Evolutionary conservation across 1,139 yeast species (phyloP).

Genomic region (Suhomyces ambrosiae): DNA sequence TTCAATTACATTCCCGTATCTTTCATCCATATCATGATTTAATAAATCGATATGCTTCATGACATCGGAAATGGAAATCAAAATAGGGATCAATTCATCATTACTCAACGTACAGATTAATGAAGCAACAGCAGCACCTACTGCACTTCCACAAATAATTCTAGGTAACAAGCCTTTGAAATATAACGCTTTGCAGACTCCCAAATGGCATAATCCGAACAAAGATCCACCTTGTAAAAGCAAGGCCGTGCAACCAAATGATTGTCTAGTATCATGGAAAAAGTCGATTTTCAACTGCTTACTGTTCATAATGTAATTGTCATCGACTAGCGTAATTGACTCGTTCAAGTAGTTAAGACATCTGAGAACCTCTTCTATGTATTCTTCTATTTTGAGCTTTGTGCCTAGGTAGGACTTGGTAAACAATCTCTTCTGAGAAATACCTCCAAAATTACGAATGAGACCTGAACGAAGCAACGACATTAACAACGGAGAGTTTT

Average conservation of each 20-base stretch:
- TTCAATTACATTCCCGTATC: conserved; percentile 67
- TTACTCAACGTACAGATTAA: conserved; percentile 71
- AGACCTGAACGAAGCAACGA: conserved; percentile 80
- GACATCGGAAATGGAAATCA: conserved; percentile 49
- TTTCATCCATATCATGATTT: conserved; percentile 61
- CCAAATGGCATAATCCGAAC: conserved; percentile 90
- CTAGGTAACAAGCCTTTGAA: conserved; percentile 75
- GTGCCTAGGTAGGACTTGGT: conserved; percentile 87
- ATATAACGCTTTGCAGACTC: conserved; percentile 82
- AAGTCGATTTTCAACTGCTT: conserved; percentile 74
- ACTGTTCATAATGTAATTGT: conserved; percentile 47
- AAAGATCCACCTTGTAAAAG: conserved; percentile 92
- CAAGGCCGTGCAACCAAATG: conserved; percentile 88
- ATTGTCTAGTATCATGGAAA: conserved; percentile 87
- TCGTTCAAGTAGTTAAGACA: conserved; percentile 62
- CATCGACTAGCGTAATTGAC: conserved; percentile 32
- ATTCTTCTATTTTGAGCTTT: conserved; percentile 83
- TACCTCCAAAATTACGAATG: conserved; percentile 88
- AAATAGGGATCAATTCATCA: conserved; percentile 54
- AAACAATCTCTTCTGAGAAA: conserved; percentile 76
- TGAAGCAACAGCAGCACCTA: conserved; percentile 92
- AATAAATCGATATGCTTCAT: conserved; percentile 51
- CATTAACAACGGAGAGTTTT: conserved; percentile 61
- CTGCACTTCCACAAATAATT: conserved; percentile 90
- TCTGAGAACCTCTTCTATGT: conserved; percentile 70